Conservation (phyloP, 75 land plant species). For the Selaginella tamariscina region DNA sequence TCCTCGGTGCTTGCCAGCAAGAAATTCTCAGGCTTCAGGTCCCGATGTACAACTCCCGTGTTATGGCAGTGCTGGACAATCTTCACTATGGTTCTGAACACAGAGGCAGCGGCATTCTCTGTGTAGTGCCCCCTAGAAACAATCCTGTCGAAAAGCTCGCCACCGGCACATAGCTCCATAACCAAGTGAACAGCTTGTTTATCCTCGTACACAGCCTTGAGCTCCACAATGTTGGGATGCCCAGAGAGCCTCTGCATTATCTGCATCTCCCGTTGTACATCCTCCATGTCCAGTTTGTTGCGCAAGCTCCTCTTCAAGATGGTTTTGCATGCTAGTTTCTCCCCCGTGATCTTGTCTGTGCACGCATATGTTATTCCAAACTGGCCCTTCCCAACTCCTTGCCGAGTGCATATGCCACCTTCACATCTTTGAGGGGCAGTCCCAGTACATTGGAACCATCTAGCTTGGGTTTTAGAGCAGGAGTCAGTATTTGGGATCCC, state of each 20-base stretch:
- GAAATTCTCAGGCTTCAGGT: constrained; percentile 9
- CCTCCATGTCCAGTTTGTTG: not conserved
- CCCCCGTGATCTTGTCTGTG: not conserved
- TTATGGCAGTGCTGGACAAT: constrained; percentile 4
- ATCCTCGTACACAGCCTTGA: constrained; percentile 5
- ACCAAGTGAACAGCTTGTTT: not conserved
- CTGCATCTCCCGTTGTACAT: not conserved
- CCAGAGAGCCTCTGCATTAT: constrained; percentile 5
- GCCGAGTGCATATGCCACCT: not conserved
- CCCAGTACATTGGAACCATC: not conserved
- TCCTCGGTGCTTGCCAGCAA: constrained; percentile 1
- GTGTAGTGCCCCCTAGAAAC: not conserved
- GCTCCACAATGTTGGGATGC: constrained; percentile 12
- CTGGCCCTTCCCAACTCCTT: constrained; percentile 3
- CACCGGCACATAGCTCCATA: constrained; percentile 11
- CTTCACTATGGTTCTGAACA: not conserved
- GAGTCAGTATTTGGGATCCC: not conserved
- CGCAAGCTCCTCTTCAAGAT: not conserved
- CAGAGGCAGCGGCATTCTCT: constrained; percentile 1
- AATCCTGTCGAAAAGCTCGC: constrained; percentile 11
- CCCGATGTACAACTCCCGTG: not conserved
- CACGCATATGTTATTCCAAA: constrained; percentile 1
- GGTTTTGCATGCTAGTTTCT: constrained; percentile 1
- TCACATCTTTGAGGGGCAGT: not conserved
- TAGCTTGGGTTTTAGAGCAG: not conserved